Evolutionary conservation across 2,329 filamentous ascomycete species (phyloP), one percentile per base, ranked within the genome.

Genomic region (Neopestalotiopsis rosae): DNA sequence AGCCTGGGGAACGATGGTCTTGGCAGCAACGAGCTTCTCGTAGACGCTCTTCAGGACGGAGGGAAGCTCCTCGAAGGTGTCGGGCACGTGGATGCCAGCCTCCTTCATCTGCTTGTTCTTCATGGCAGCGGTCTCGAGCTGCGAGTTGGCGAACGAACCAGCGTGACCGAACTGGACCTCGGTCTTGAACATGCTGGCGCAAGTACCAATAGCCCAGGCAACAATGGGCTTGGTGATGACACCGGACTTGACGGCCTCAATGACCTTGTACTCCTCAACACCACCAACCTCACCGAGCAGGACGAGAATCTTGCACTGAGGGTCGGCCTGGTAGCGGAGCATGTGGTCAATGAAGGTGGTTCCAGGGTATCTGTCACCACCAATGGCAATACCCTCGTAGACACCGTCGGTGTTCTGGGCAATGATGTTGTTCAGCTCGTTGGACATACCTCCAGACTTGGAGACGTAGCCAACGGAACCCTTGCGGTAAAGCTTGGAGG

Each of bases 381-480:
- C 96, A 85, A 99, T 99, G 82, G 96, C 96, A 79, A 99, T 93
- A 91, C 96, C 96, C 89, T 99, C 96, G 83, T 97, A 95, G 68
- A 99, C 96, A 89, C 96, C 96, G 81, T 99, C 94, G 78, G 96
- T 98, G 83, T 89, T 97, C 83, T 97, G 92, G 69, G 95, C 90
- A 79, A 99, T 93, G 84, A 99, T 98, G 91, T 99, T 99, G 92
- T 99, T 99, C 79, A 99, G 87, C 88, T 99, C 96, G 89, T 99
- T 99, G 84, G 96, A 98, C 96, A 99, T 99, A 86, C 96, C 96
- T 81, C 96, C 96, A 69, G 96, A 99, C 90, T 99, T 99, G 89
- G 95, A 98, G 84, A 99, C 96, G 85, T 99, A 99, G 78, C 94
- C 96, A 75, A 99, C 95, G 76, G 96, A 98, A 78, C 96, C 96